Percentiles rank a stretch among this genome's conserved stretches.
phyloP scores from a whole-genome alignment of 2,329 filamentous ascomycete genomes.

The Colletotrichum nymphaeae region DNA sequence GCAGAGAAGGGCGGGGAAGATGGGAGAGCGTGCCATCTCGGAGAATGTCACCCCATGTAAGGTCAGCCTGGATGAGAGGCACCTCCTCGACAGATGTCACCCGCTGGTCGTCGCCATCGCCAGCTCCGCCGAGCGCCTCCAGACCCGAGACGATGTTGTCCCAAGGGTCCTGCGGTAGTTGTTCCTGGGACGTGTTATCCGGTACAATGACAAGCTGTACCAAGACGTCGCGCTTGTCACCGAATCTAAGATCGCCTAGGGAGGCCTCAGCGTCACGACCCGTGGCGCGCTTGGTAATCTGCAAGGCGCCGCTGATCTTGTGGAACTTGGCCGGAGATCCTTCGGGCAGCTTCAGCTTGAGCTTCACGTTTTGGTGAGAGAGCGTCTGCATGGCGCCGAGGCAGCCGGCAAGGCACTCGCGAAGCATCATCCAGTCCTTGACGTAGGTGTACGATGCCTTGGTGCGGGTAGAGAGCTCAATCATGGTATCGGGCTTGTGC shows the following conservation, averaged over 20 bases:
- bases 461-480: slow-evolving; percentile 92
- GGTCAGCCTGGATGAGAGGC: slow-evolving; percentile 92
- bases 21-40: slow-evolving; percentile 89
- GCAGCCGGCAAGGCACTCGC: slow-evolving; percentile 94
- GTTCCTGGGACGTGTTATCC: slow-evolving; percentile 84
- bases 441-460: slow-evolving; percentile 98
- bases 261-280: slow-evolving; percentile 94
- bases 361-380: slow-evolving; percentile 98
- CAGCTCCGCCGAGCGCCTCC: slow-evolving; percentile 88
- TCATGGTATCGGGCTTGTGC: slow-evolving; percentile 99
- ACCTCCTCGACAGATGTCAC: slow-evolving; percentile 91
- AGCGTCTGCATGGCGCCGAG: slow-evolving; percentile 91
- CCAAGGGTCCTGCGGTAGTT: slow-evolving; percentile 93
- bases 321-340: slow-evolving; percentile 98
- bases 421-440: slow-evolving; percentile 99
- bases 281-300: slow-evolving; percentile 95
- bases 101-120: slow-evolving; percentile 88
- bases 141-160: slow-evolving; percentile 96
- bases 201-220: slow-evolving; percentile 94
- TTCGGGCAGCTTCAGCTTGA: slow-evolving; percentile 93
- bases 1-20: slow-evolving; percentile 86
- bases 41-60: slow-evolving; percentile 93
- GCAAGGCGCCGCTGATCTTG: slow-evolving; percentile 95
- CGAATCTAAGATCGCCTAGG: slow-evolving; percentile 91
- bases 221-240: slow-evolving; percentile 92